These are phyloP conservation scores for Saccharomycopsis fermentans DNA, from an alignment of 805 yeast genomes.

Conservation along the genomic window DNA sequence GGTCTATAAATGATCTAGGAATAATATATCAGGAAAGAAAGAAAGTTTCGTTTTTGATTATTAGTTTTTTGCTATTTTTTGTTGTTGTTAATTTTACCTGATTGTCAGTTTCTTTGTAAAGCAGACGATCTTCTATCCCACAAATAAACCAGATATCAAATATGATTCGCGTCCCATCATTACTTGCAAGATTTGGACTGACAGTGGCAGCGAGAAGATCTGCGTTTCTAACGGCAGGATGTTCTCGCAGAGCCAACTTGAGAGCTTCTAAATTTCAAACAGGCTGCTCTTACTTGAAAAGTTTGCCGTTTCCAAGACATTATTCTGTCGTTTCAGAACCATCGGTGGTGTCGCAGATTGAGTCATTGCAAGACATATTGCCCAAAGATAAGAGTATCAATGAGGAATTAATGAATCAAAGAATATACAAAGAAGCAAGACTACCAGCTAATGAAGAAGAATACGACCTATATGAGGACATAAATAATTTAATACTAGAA, in stretches of 20 bases:
- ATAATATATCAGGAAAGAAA: too few relatives aligned
- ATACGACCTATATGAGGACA: slow-evolving; percentile 24
- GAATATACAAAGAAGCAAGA: slow-evolving; percentile 15
- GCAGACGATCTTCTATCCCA: too few relatives aligned
- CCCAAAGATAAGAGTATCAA: neutral
- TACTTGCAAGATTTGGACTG: neutral
- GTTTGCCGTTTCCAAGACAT: neutral
- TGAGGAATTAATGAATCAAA: slow-evolving; percentile 8
- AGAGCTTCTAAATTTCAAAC: neutral
- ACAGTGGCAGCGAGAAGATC: neutral
- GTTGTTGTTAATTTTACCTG: too few relatives aligned
- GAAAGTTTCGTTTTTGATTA: too few relatives aligned
- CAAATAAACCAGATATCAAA: neutral
- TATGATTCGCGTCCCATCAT: neutral
- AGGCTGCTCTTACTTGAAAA: neutral
- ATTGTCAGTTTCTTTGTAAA: too few relatives aligned
- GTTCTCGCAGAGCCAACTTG: neutral
- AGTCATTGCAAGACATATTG: neutral
- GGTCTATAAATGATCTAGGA: too few relatives aligned
- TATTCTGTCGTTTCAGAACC: neutral
- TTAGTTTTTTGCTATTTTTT: too few relatives aligned
- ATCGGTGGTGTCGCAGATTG: neutral
- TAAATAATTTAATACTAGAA: slow-evolving; percentile 85
- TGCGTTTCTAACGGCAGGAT: neutral
- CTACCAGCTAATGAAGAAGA: slow-evolving; percentile 14